These are phyloP conservation scores for Suhomyces vadensis DNA, from an alignment of 805 yeast species.

Conservation along the genomic window DNA sequence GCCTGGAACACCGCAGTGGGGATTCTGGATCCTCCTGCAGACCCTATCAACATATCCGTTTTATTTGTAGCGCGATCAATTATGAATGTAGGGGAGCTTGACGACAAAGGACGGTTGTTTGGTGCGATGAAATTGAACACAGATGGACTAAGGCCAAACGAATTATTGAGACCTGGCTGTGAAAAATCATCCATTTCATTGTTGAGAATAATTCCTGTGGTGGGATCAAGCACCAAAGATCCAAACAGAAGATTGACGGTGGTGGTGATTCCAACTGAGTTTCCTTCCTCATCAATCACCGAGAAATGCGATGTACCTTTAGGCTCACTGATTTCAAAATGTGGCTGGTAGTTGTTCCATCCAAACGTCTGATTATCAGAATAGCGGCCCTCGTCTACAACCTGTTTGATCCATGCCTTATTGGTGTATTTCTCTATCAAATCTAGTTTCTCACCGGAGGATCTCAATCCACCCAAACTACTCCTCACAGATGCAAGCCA, in stretches of 20 bases:
- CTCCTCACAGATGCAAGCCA: slow-evolving; percentile 89
- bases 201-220: slow-evolving; percentile 81
- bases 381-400: slow-evolving; percentile 48
- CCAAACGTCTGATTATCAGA: slow-evolving; percentile 55
- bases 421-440: slow-evolving; percentile 47
- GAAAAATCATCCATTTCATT: slow-evolving; percentile 96
- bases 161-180: slow-evolving; percentile 64
- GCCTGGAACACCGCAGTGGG: slow-evolving; percentile 83
- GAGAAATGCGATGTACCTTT: slow-evolving; percentile 91
- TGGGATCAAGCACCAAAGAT: slow-evolving; percentile 73
- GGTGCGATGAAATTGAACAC: slow-evolving; percentile 76
- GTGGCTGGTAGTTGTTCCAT: slow-evolving; percentile 79
- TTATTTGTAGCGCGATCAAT: slow-evolving; percentile 33
- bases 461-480: slow-evolving; percentile 69
- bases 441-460: slow-evolving; percentile 25
- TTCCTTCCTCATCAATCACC: slow-evolving; percentile 68
- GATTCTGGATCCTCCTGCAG: slow-evolving; percentile 93
- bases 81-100: slow-evolving; percentile 73
- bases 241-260: slow-evolving; percentile 87
- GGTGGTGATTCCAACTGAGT: slow-evolving; percentile 85
- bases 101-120: slow-evolving; percentile 78
- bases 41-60: slow-evolving; percentile 76
- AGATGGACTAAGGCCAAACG: slow-evolving; percentile 81
- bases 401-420: slow-evolving; percentile 55
- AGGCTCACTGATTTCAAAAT: slow-evolving; percentile 73